Evolutionary conservation across 345 rosid genomes (phyloP), one percentile per base, ranked within the genome.

Genomic region (Salix viminalis): DNA sequence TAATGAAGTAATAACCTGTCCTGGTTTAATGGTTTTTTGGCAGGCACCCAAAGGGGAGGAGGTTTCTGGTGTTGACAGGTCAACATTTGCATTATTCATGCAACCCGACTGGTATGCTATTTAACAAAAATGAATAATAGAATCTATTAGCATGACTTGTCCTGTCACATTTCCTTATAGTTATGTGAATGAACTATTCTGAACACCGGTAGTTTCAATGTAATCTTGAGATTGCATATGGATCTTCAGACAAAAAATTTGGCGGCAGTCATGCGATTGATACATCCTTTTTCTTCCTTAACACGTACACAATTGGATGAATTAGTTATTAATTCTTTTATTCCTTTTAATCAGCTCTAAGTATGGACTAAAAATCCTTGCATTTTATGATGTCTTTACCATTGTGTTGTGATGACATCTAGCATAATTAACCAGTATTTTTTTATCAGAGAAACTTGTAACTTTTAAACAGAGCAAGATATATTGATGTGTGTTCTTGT

Each of bases 61-160:
- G 18, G 86, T 90, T 83, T 69, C 74, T 56, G 91, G 93, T 61
- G 78, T 95, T 79, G 96, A 92, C 66, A 85, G 96, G 56, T 91
- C 99, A 18, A 91, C 97, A 54, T 95, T 91, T 83, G 96, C 99
- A 80, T 85, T 95, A 68, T 92, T 92, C 84, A 95, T 92, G 97
- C 97, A 95, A 84, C 99, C 97, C 46, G 97, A 95, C 81, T 95
- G 99, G 97, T 92, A 90, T 37, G 77, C 54, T 61, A 61, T 16
- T 36, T 14, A 28, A 68, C 66, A 60, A 39, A 52, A 10, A 48
- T 54, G 61, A 56, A 28, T 37, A 2, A 46, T 21, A 24, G 23
- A 30, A 12, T 39, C 76, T 42, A 14, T 70, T 65, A 15, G 50
- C 37, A 32, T 74, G 64, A 42, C 23, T 41, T 61, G 68, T 73